Conservation (phyloP, 2,329 filamentous ascomycete genomes). For the Huntiella decipiens region DNA sequence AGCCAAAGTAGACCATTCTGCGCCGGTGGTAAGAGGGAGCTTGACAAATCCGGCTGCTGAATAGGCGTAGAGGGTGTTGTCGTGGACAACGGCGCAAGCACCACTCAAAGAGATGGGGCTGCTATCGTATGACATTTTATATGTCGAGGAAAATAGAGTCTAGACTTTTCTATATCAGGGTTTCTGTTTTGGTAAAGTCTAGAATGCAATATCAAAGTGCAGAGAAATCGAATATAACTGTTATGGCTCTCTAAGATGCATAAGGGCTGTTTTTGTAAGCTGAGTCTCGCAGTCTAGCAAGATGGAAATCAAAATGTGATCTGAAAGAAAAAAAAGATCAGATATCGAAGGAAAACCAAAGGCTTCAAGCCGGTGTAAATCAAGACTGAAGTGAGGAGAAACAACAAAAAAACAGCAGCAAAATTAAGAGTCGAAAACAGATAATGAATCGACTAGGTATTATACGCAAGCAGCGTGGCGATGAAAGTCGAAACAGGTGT, state of each 20-base stretch:
- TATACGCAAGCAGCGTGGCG: neutral
- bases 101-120: conserved; percentile 44
- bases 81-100: conserved; percentile 64
- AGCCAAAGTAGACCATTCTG: conserved; percentile 48
- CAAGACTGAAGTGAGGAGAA: neutral
- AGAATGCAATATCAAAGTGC: neutral
- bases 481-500: neutral
- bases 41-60: conserved; percentile 58
- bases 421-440: neutral
- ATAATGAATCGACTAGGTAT: neutral
- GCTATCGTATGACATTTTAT: conserved; percentile 6
- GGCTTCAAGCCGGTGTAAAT: neutral
- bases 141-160: neutral
- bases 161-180: neutral
- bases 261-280: neutral
- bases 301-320: neutral
- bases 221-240: neutral
- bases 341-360: neutral
- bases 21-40: conserved; percentile 47
- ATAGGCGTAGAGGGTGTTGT: conserved; percentile 72
- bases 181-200: neutral
- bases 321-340: neutral
- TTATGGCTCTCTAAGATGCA: conserved; percentile 5
- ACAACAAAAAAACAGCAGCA: neutral
- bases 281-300: neutral